Percentiles rank a stretch among this genome's conserved stretches.
These are phyloP conservation scores for Zarea fungicola DNA, from an alignment of 2,329 filamentous ascomycete genomes.

Conservation along the genomic window DNA sequence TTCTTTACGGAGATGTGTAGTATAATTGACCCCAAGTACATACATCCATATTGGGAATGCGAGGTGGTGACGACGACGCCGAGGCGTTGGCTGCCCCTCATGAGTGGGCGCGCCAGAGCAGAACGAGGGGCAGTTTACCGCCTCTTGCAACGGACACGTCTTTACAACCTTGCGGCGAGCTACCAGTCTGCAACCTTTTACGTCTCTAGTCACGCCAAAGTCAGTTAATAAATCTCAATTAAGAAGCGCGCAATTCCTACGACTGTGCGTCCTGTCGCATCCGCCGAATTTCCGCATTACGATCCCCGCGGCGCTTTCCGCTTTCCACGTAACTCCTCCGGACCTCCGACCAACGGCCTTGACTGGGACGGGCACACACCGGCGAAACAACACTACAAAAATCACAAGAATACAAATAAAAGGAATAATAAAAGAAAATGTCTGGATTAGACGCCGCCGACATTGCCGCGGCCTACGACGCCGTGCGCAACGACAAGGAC, in stretches of 20 bases:
- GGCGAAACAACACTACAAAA: background rate
- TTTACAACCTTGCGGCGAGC: background rate
- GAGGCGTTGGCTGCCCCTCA: too few relatives aligned
- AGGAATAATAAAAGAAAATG: too few relatives aligned
- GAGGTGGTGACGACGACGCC: too few relatives aligned
- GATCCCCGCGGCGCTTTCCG: background rate
- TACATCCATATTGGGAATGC: too few relatives aligned
- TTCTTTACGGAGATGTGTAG: too few relatives aligned
- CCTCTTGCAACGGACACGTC: background rate
- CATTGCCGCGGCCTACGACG: constrained; percentile 59
- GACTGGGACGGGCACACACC: too few relatives aligned
- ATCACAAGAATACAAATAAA: too few relatives aligned
- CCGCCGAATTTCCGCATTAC: background rate
- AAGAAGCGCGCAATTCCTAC: too few relatives aligned
- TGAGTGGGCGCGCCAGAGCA: constrained; percentile 1
- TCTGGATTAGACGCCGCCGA: constrained; percentile 54
- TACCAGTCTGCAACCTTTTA: background rate
- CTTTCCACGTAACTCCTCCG: background rate
- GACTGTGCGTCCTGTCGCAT: background rate
- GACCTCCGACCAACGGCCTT: background rate
- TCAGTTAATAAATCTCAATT: too few relatives aligned
- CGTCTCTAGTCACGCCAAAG: background rate
- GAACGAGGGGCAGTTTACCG: constrained; percentile 8
- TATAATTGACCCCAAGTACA: too few relatives aligned
- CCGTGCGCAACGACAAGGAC: constrained; percentile 62